A percentile compares a stretch with the other conserved stretches of the same genome.
These are phyloP conservation scores for Mycena metata DNA, from an alignment of 768 basidiomycete genomes.

Conservation along the genomic window DNA sequence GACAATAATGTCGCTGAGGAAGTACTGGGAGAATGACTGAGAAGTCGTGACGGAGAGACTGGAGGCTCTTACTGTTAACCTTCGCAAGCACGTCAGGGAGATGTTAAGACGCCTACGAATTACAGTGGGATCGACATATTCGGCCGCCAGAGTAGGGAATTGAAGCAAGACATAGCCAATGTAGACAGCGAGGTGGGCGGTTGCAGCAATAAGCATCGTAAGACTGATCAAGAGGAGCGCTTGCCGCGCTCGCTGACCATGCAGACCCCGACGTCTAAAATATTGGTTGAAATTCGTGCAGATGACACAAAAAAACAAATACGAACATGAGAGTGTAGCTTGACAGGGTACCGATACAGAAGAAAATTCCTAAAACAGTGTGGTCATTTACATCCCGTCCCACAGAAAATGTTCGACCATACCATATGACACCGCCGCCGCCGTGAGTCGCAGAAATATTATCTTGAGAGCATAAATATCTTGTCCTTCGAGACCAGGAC, in stretches of 20 bases:
- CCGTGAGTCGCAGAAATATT: conserved; percentile 10
- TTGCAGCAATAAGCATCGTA: conserved; percentile 30
- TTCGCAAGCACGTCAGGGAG: conserved; percentile 25
- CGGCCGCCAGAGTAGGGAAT: conserved; percentile 28
- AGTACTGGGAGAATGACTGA: conserved; percentile 18
- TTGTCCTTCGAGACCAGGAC: conserved; percentile 37
- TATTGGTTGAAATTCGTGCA: not conserved
- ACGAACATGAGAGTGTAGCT: conserved; percentile 29
- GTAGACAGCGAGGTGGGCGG: conserved; percentile 30
- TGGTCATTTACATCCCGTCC: too few species aligned
- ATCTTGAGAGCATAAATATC: conserved; percentile 35
- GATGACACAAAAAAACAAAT: not conserved
- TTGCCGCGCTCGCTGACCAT: conserved; percentile 27
- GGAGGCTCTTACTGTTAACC: conserved; percentile 17
- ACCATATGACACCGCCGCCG: conserved; percentile 34
- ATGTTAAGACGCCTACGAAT: conserved; percentile 21
- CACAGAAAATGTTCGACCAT: too few species aligned
- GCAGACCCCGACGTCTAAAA: conserved; percentile 28
- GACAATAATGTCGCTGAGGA: conserved; percentile 39
- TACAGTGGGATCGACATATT: conserved; percentile 24
- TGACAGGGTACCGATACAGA: conserved; percentile 26
- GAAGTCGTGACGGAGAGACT: not conserved
- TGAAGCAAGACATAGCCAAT: conserved; percentile 24
- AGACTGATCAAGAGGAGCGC: conserved; percentile 21
- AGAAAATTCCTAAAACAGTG: conserved; percentile 21